phyloP scores from a whole-genome alignment of 176 grass and related monocot species.

The Rhynchospora pubera region DNA sequence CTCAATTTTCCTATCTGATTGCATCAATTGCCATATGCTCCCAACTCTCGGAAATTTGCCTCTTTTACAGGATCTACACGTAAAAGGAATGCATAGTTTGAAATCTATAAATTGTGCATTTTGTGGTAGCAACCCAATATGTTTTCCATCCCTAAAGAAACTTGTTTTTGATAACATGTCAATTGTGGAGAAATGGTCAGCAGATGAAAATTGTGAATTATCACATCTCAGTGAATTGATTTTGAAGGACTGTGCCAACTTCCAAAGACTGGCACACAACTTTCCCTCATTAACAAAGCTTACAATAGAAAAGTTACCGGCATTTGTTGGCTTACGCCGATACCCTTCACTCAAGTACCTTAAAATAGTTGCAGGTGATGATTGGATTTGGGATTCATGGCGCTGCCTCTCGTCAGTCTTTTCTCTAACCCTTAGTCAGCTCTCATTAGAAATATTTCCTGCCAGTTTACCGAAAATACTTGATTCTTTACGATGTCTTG shows the following conservation, averaged over 20 bases:
- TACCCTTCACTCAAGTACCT: constrained; percentile 29
- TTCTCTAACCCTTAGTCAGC: constrained; percentile 22
- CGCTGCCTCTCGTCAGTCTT: constrained; percentile 1
- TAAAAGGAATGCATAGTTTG: constrained; percentile 28
- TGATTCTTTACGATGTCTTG: constrained; percentile 12
- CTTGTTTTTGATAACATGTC: constrained; percentile 33
- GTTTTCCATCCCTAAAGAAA: constrained; percentile 29
- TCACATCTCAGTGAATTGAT: constrained; percentile 29
- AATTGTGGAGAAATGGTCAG: constrained; percentile 17
- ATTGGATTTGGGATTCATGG: constrained; percentile 41
- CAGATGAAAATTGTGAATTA: neutral
- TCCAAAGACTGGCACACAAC: constrained; percentile 24
- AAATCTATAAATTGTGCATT: neutral
- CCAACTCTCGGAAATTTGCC: constrained; percentile 28
- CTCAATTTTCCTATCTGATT: neutral
- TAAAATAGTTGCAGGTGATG: neutral
- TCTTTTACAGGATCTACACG: constrained; percentile 7
- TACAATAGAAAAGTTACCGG: constrained; percentile 15
- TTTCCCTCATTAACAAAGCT: constrained; percentile 29
- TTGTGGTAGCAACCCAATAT: neutral
- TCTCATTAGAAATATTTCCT: constrained; percentile 5
- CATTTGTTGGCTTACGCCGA: neutral
- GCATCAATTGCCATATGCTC: neutral
- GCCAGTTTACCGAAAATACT: neutral
- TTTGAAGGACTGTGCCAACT: constrained; percentile 26